Evolutionary conservation across 805 yeast species (phyloP), one percentile per base, ranked within the genome.

Genomic region (Candida dajiaensis): DNA sequence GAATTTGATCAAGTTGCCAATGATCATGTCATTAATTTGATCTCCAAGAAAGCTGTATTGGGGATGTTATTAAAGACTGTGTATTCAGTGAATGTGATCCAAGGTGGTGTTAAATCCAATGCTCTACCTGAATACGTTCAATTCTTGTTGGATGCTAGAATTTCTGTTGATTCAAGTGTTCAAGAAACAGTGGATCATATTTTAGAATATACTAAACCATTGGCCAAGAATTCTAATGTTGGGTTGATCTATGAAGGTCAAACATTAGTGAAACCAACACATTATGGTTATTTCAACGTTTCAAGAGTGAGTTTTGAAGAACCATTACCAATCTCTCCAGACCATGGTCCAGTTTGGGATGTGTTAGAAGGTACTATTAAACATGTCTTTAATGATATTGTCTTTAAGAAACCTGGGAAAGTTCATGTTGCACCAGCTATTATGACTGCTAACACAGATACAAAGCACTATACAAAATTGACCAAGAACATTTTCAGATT

Each of bases 41-140:
- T 57, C 41, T 50, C 47, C 6, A 31, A 41, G 9, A 46, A 47
- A n/a, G 42, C 43, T 21, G 38, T 44, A 12, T 39, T 49, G 19
- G 49, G 46, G 38, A 51, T 46, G 40, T 41, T 54, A 31, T 50
- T 54, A 8, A 48, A 48, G 38, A 55, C 56, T 16, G 49, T 57
- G 3, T 61, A 58, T 43, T 61, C 62, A 12, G 40, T 58, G 22
- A 59, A 58, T 42, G 50, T 57, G 22, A 70, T 87, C 48, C 58
- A 65, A 11, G 94, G 94, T 25, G 95, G 95, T 39, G 74, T 80
- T 47, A 86, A 86, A 64, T 72, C 81, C 22, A 86, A 86, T 58
- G 89, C 94, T 1, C 66, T 86, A 40, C 95, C 95, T 3, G 92
- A 85, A 59, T 47, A 39, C 33, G 54, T 55, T 6, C 63, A 70